Evolutionary conservation across 2,329 filamentous ascomycete genomes (phyloP), one percentile per base, ranked within the genome.

Genomic region (Emydomyces testavorans): DNA sequence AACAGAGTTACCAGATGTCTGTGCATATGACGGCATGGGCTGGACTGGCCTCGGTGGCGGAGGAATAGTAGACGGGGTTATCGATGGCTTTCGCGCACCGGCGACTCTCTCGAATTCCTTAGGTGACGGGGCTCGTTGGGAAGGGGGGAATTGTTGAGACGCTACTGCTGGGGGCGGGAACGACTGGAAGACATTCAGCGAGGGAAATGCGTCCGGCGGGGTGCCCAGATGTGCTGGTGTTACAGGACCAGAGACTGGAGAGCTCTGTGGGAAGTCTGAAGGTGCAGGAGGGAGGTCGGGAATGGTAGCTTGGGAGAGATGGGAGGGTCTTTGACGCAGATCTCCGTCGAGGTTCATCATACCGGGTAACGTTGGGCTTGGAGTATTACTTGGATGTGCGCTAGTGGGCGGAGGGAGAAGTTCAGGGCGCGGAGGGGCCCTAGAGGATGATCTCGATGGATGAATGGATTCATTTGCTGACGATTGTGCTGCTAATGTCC

Each of bases 391-490:
- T 15, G 60, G 48, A 18, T 41, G 46, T 54, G 56, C 58, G 54
- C 13, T 60, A 51, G 11, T 55, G 7, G 46, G 26, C 35, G 41
- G 46, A 24, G 46, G 52, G 20, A 48, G 42, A 20, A 48, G 35
- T 11, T 46, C 37, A 10, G 16, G 28, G 36, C 39, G 55, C 4
- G 52, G 55, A 29, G 64, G 67, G 23, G 65, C 60, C 15, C 60
- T 49, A 10, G 68, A 71, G 2, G 68, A 62, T 26, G 66, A 61
- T 53, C 71, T 58, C 18, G 69, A 71, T 28, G 73, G 70, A 60
- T 71, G 74, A 50, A 71, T 60, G 1, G 74, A 75, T 50, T 72
- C 63, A 54, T 75, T 65, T 2, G 71, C 60, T n/a, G 66, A 68
- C 3, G 73, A 73, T 52, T 71, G 69, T 31, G 63, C 64, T 15